phyloP scores from a whole-genome alignment of 257 asterid species.

The Fraxinus americana region DNA sequence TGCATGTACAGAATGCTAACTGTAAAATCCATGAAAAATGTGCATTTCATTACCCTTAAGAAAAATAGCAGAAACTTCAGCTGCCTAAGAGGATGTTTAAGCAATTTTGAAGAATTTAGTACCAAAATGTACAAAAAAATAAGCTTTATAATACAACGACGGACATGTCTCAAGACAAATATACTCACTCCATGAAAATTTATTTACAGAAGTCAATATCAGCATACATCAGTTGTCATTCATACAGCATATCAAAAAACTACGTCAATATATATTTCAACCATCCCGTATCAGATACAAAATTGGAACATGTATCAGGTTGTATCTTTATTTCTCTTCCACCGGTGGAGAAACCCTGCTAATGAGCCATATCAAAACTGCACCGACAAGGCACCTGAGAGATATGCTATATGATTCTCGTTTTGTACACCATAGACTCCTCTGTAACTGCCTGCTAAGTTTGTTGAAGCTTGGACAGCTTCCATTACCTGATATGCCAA shows the following conservation, averaged over 20 bases:
- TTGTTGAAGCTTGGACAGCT: conserved; percentile 93
- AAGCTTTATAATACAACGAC: background rate
- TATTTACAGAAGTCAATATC: background rate
- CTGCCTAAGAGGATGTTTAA: background rate
- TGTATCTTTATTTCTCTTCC: conserved; percentile 36
- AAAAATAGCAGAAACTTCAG: background rate
- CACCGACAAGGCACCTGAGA: conserved; percentile 95
- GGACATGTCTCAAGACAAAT: background rate
- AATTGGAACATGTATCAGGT: background rate
- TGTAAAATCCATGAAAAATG: background rate
- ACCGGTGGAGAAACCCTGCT: conserved; percentile 49
- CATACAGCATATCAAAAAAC: background rate
- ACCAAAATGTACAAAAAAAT: background rate
- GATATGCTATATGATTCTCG: conserved; percentile 90
- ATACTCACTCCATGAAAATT: too few relatives aligned
- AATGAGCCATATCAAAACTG: conserved; percentile 75
- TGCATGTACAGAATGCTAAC: background rate
- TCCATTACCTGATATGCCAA: conserved; percentile 77
- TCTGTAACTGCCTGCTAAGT: conserved; percentile 51
- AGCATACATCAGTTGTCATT: background rate
- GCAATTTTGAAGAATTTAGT: background rate
- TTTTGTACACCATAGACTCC: conserved; percentile 66
- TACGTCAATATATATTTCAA: background rate
- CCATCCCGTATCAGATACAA: background rate
- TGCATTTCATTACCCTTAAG: background rate